Evolutionary conservation across 2,329 filamentous ascomycete species (phyloP), one percentile per base, ranked within the genome.

Genomic region (Aspergillus sp.): DNA sequence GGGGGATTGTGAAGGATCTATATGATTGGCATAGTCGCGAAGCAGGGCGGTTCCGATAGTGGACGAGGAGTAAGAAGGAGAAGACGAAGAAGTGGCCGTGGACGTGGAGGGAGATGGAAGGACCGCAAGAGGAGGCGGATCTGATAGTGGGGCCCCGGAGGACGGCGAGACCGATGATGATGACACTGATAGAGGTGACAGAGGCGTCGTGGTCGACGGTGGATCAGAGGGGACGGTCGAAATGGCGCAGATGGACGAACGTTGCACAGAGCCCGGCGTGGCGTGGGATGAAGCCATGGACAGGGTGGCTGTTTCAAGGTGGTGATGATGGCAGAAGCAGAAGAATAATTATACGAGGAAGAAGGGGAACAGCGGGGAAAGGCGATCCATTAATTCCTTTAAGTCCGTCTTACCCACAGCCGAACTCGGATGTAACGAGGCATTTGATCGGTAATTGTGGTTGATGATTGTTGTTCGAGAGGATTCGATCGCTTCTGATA

Each of bases 21-120:
- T 69, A 54, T 76, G 68, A 36, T 66, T 63, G 48, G 69, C 70
- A 72, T 76, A 71, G 51, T 75, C 74, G 54, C 70, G 73, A 40
- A 75, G 69, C 53, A 51, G 30, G 56, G 61, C 62, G 66, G 68
- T 61, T 59, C 56, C 49, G 49, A 48, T 45, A 49, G 49, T 46
- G 48, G 50, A 46, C 49, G 53, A 51, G 45, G 58, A 52, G 52
- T 56, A 53, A 45, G 59, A 61, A 49, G 54, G 49, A 47, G 52
- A 54, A 51, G 50, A 11, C 4, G 16, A 42, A 7, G 35, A 17
- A 17, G 35, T 38, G 35, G 35, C 6, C 13, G 16, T 8, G 35
- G 35, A 38, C 3, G 35, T 3, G 35, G 35, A n/a, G 35, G 35
- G 16, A 17, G 35, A n/a, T 38, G 14, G 16, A n/a, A 42, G 19